Evolutionary conservation across 2,329 filamentous ascomycete species (phyloP).

Genomic region (Fusarium xylarioides): DNA sequence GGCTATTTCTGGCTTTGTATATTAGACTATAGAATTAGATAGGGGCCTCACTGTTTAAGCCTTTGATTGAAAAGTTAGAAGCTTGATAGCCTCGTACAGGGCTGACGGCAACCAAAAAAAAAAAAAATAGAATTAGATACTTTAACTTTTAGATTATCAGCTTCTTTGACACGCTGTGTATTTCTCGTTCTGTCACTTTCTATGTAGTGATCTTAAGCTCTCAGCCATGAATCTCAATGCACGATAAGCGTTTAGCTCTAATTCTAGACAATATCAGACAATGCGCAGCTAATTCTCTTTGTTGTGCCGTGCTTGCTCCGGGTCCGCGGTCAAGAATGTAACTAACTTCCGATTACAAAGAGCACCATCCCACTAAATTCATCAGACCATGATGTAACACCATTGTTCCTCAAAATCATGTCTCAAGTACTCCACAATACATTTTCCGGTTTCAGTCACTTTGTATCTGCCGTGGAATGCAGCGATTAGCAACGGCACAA

Average conservation of each 20-base stretch:
- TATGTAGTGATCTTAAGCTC: not conserved
- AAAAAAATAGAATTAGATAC: too few species aligned
- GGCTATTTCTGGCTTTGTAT: not conserved
- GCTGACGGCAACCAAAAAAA: too few species aligned
- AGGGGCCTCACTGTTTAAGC: too few species aligned
- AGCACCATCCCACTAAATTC: rapidly evolving
- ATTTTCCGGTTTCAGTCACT: not conserved
- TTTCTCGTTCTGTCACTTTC: rapidly evolving
- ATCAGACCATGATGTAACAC: not conserved
- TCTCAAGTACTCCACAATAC: not conserved
- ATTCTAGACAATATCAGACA: rapidly evolving
- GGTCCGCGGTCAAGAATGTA: not conserved
- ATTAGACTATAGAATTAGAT: not conserved
- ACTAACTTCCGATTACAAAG: not conserved
- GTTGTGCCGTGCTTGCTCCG: not conserved
- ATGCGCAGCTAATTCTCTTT: too few species aligned
- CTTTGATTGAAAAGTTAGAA: too few species aligned
- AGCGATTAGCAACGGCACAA: not conserved
- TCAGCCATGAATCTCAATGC: not conserved
- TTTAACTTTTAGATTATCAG: rapidly evolving
- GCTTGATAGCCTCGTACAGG: too few species aligned
- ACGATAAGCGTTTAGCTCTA: rapidly evolving
- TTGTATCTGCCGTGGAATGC: not conserved
- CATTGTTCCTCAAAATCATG: not conserved
- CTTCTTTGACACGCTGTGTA: not conserved